A percentile compares a stretch with the other conserved stretches of the same genome.
Conservation (phyloP, 2,329 filamentous ascomycete species). For the Oidium heveae region DNA sequence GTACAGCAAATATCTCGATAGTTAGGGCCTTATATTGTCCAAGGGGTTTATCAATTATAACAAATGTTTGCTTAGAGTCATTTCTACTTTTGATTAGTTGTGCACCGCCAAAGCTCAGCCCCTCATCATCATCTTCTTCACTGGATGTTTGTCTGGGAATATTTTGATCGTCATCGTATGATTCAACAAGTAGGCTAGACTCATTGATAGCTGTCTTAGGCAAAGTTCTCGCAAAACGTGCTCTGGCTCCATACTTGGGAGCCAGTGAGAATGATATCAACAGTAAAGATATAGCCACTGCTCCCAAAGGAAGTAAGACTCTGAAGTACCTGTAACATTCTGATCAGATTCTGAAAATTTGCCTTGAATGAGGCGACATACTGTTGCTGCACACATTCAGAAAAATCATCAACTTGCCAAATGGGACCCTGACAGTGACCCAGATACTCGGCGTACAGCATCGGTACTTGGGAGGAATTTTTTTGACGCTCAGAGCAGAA, state of each 20-base stretch:
- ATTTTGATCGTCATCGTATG: not conserved
- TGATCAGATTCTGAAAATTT: slow-evolving; percentile 5
- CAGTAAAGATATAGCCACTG: slow-evolving; percentile 44
- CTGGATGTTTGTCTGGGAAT: slow-evolving; percentile 5
- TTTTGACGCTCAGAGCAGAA: no score
- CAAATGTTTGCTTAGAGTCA: slow-evolving; percentile 33
- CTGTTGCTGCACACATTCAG: slow-evolving; percentile 39
- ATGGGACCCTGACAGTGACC: slow-evolving; percentile 13
- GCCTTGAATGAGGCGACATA: slow-evolving; percentile 18
- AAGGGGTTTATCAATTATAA: slow-evolving; percentile 51
- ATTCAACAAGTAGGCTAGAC: no score
- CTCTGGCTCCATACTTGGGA: slow-evolving; percentile 24
- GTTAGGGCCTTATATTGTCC: slow-evolving; percentile 45
- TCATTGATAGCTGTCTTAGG: not conserved
- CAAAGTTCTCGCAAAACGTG: slow-evolving; percentile 16
- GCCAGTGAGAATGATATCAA: slow-evolving; percentile 31
- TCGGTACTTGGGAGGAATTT: not conserved
- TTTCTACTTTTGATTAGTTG: slow-evolving; percentile 32
- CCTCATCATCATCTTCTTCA: slow-evolving; percentile 27
- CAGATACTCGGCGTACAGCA: slow-evolving; percentile 5
- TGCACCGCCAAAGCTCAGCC: slow-evolving; percentile 29
- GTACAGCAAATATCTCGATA: slow-evolving; percentile 50
- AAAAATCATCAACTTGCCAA: slow-evolving; percentile 39
- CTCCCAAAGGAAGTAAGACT: slow-evolving; percentile 50
- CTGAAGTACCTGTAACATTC: slow-evolving; percentile 42